A percentile compares a stretch with the other conserved stretches of the same genome.
Conservation (phyloP, 2,329 filamentous ascomycete genomes). For the Dothidotthia symphoricarpi region DNA sequence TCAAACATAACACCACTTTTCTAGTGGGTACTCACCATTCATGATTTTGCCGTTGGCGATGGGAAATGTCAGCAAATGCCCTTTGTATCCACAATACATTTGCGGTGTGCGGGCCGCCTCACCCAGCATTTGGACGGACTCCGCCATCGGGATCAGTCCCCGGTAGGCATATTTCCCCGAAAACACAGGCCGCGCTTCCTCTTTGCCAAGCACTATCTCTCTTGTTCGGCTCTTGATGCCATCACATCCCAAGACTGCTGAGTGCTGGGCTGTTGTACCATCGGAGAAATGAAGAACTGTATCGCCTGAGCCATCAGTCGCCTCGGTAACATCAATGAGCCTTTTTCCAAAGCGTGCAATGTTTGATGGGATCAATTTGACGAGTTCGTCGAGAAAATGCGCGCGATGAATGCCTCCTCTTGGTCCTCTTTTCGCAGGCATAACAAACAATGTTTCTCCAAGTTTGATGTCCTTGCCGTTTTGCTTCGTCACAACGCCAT, state of each 20-base stretch:
- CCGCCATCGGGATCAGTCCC: slow-evolving; percentile 59
- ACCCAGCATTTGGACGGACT: slow-evolving; percentile 52
- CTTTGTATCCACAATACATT: slow-evolving; percentile 58
- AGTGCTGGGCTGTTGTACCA: slow-evolving; percentile 45
- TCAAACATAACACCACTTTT: slow-evolving; percentile 31
- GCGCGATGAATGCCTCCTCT: slow-evolving; percentile 48
- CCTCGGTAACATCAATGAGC: slow-evolving; percentile 24
- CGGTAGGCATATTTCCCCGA: slow-evolving; percentile 62
- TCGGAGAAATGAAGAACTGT: slow-evolving; percentile 46
- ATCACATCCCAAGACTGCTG: slow-evolving; percentile 60
- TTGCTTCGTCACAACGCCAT: slow-evolving; percentile 10
- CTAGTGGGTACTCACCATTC: slow-evolving; percentile 44
- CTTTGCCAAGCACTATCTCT: slow-evolving; percentile 51
- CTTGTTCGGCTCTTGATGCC: slow-evolving; percentile 61
- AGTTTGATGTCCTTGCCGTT: slow-evolving; percentile 7
- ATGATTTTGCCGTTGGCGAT: slow-evolving; percentile 57
- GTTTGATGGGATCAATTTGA: slow-evolving; percentile 47
- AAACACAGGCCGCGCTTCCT: slow-evolving; percentile 50
- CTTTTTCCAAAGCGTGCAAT: slow-evolving; percentile 46
- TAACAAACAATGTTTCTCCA: slow-evolving; percentile 22
- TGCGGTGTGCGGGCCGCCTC: slow-evolving; percentile 50
- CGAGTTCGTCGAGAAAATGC: slow-evolving; percentile 51
- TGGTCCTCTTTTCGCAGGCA: slow-evolving; percentile 24
- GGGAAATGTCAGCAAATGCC: slow-evolving; percentile 62
- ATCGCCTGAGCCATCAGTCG: slow-evolving; percentile 22